Percentiles rank a stretch among this genome's conserved stretches.
phyloP scores from a whole-genome alignment of 2,329 filamentous ascomycete species.

The Fusarium chlamydosporum region DNA sequence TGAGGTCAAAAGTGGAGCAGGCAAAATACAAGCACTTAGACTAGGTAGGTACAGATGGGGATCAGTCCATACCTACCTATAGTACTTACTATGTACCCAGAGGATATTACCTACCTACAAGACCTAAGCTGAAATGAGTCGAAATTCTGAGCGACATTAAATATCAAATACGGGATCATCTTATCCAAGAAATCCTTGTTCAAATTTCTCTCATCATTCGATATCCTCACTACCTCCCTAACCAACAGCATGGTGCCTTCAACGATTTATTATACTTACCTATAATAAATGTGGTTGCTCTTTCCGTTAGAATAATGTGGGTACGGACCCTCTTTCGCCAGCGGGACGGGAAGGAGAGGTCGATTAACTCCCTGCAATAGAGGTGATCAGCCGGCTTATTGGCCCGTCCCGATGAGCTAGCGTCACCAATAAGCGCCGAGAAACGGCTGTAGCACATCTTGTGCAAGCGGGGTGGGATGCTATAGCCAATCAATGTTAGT shows the following conservation, averaged over 20 bases:
- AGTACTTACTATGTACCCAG: too few relatives aligned
- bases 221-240: constrained; percentile 26
- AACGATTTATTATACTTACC: background rate
- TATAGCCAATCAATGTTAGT: constrained; percentile 28
- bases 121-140: constrained; percentile 18
- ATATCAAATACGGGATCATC: constrained; percentile 5
- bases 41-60: constrained; percentile 6
- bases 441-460: constrained; percentile 50
- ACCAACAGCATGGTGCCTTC: constrained; percentile 17
- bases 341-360: constrained; percentile 51
- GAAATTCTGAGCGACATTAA: constrained; percentile 14
- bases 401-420: constrained; percentile 47
- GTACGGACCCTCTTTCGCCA: constrained; percentile 36
- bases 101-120: background rate
- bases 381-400: constrained; percentile 56
- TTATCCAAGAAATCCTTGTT: background rate
- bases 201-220: constrained; percentile 27
- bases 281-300: constrained; percentile 27
- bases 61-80: constrained; percentile 21
- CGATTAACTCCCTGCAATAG: constrained; percentile 56
- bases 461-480: constrained; percentile 23
- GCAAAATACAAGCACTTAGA: background rate
- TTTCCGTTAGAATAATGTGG: constrained; percentile 33
- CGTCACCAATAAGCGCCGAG: constrained; percentile 56
- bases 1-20: constrained; percentile 41